Percentiles rank a stretch among this genome's conserved stretches.
phyloP scores from a whole-genome alignment of 163 green algal species.

The Chlorella variabilis region DNA sequence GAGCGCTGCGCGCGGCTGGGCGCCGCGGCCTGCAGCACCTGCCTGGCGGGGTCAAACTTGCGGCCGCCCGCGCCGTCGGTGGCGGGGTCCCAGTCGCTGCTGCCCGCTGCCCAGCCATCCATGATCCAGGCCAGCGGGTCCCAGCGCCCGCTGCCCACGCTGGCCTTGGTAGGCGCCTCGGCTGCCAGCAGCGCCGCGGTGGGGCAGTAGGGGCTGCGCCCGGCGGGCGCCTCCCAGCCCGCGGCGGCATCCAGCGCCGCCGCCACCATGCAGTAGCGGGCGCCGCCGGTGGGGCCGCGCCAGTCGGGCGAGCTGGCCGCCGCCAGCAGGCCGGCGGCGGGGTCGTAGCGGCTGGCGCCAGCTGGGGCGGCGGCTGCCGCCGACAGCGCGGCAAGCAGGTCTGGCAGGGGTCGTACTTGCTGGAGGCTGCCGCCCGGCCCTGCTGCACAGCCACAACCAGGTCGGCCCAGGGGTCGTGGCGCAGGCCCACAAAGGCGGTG shows the following conservation, averaged over 20 bases:
- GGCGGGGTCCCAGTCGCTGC: background rate
- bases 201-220: background rate
- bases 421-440: background rate
- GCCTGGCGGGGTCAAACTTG: background rate
- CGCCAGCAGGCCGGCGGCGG: background rate
- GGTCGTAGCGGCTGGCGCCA: background rate
- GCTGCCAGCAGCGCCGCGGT: background rate
- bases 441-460: no score
- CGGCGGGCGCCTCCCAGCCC: slow-evolving; percentile 11
- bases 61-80: background rate
- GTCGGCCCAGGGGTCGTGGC: slow-evolving; percentile 19
- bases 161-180: background rate
- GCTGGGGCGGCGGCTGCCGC: background rate
- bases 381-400: background rate
- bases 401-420: slow-evolving; percentile 15
- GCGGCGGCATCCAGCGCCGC: slow-evolving; percentile 15
- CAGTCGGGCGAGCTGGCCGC: slow-evolving; percentile 3
- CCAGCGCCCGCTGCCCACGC: background rate
- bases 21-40: background rate
- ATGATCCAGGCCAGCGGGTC: slow-evolving; percentile 25
- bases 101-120: slow-evolving; percentile 18
- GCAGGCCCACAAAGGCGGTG: background rate
- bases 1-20: background rate
- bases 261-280: slow-evolving; percentile 20
- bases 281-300: slow-evolving; percentile 5